Base-by-base conservation (phyloP, 2,329 filamentous ascomycete species). In the Diaporthe sp. region DNA sequence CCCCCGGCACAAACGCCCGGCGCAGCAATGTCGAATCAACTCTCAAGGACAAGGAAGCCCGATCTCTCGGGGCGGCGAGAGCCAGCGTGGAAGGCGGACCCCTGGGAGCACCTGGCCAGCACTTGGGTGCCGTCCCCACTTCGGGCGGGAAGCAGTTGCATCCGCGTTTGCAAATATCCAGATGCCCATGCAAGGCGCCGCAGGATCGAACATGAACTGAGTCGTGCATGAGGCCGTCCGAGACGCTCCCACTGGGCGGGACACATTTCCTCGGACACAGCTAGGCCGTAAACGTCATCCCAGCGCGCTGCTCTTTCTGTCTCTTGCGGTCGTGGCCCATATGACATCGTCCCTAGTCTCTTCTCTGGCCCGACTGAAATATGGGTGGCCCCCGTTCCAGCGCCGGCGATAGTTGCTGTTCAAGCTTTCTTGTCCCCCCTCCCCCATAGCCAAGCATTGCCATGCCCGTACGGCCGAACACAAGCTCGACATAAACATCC, bases 211-310 rank as follows among this genome's bases (percentile, higher is more conserved):
- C 65, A 53, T 39, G 46, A 53, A 28, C 31, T 68, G 46, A 68
- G 46, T 68, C 65, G 65, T 39, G 65, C 65, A 68, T 68, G 65
- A 68, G 46, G 65, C 65, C 9, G 46, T 39, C 65, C 65, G 65
- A 68, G 65, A 68, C 65, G 65, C 44, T 37, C 44, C 12, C 31
- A 68, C 46, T 53, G 65, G 44, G 34, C 65, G 65, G 65, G 22
- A n/a, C 62, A n/a, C 62, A 34, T 68, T 31, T 34, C 34, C 44
- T 68, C 46, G 62, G 46, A 68, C 22, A 53, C 22, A 25, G 46
- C 62, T 68, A 68, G 62, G 28, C 62, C 62, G 44, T 51, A 53
- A 68, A 68, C 46, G 62, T 68, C 62, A 68, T 37, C 44, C 62
- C 62, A 25, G 46, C 22, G 39, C 39, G n/a, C 42, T 44, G 51